Base-by-base conservation (phyloP, 345 rosid species). In the Clausena lansium region DNA sequence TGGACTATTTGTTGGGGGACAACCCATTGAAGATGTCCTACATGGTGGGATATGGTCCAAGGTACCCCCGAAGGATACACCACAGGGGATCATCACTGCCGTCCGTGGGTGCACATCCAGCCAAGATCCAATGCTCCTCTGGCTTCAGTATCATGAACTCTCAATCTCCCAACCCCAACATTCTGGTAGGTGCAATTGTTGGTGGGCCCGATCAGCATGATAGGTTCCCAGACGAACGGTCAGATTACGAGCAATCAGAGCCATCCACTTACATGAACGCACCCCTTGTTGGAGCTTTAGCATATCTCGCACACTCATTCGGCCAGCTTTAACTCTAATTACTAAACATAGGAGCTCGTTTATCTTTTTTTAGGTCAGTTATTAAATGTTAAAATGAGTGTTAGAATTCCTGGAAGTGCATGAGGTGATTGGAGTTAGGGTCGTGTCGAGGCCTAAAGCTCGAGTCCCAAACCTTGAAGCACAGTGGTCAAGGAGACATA, bases 31-130 rank as follows among this genome's bases (percentile, higher is more conserved):
- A 85, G 77, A 90, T 93, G 92, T 97, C 98, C 20, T 97, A 94
- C 81, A 97, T 97, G 98, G 98, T 97, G 55, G 99, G 97, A 17
- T 97, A 92, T 74, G 98, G 99, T 65, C 85, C 82, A 2, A 81
- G 87, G 78, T 97, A 85, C 83, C 98, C 99, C 24, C 90, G 80
- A 74, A 86, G 95, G 81, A 82, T 97, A 66, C 99, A 97, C 87
- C 99, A 97, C 87, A 87, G 99, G 82, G 99, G 98, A 25, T 90
- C 98, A 22, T 97, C 99, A 0, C 72, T 91, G 65, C 99, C 99
- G 67, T 90, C 93, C 24, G 81, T 93, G 13, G 85, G 84, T 20
- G 66, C 79, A 11, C 99, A 97, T 71, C 97, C 98, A 19, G 78
- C 86, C 36, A 86, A 78, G 83, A 89, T 96, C 84, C 86, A 88